A percentile compares a stretch with the other conserved stretches of the same genome.
These are phyloP conservation scores for Monosporozyma unispora DNA, from an alignment of 805 yeast genomes.

Conservation along the genomic window DNA sequence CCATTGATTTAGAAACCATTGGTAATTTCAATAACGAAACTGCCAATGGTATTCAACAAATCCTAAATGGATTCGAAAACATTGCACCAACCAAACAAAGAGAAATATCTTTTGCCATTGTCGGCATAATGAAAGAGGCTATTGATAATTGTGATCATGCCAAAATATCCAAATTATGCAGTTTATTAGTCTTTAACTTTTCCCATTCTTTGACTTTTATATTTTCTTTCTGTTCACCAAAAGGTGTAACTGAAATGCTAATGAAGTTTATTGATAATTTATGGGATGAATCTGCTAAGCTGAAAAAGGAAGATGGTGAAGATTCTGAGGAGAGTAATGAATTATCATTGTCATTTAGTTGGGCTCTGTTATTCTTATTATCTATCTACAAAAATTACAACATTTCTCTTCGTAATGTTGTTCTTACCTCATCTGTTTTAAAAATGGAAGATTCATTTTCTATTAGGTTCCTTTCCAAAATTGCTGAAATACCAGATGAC, in stretches of 20 bases:
- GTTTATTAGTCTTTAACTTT: conserved; percentile 40
- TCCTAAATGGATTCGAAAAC: conserved; percentile 39
- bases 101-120: conserved; percentile 34
- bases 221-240: conserved; percentile 41
- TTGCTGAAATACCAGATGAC: conserved; percentile 19
- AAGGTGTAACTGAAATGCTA: conserved; percentile 35
- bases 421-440: conserved; percentile 15
- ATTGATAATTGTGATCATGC: conserved; percentile 34
- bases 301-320: conserved; percentile 13
- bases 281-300: conserved; percentile 17
- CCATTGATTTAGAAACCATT: conserved; percentile 26
- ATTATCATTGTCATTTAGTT: conserved; percentile 67
- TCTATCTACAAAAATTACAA: conserved; percentile 34
- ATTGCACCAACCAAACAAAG: conserved; percentile 41
- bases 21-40: conserved; percentile 34
- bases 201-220: conserved; percentile 33
- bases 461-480: conserved; percentile 21
- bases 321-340: conserved; percentile 31
- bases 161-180: conserved; percentile 42
- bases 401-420: conserved; percentile 24
- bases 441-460: conserved; percentile 25
- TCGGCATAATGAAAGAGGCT: conserved; percentile 30
- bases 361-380: conserved; percentile 41
- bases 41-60: conserved; percentile 36
- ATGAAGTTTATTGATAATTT: conserved; percentile 44